Conservation (phyloP, 2,329 filamentous ascomycete genomes). For the Parastagonospora avenae region DNA sequence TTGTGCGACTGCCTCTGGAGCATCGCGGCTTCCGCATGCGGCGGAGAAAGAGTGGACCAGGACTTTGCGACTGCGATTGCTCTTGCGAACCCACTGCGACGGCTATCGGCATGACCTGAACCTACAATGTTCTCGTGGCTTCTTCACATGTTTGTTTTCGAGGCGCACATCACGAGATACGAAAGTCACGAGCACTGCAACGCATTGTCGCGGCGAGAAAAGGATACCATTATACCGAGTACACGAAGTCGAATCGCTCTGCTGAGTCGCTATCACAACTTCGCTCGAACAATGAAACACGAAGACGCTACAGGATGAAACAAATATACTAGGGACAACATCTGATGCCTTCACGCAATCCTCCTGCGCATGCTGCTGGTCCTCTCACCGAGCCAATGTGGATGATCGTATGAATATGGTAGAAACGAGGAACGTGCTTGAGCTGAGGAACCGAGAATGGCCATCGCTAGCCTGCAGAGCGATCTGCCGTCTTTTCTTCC, state of each 20-base stretch:
- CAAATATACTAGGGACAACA: background rate
- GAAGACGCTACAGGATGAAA: background rate
- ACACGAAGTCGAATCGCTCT: background rate
- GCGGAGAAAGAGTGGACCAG: background rate
- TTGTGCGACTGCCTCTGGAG: background rate
- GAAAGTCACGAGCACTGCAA: background rate
- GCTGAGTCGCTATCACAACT: background rate
- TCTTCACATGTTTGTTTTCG: no score
- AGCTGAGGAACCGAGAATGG: slow-evolving; percentile 49
- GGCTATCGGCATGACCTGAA: background rate
- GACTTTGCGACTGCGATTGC: background rate
- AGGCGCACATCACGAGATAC: background rate
- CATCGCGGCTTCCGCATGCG: background rate
- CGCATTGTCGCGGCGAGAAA: background rate
- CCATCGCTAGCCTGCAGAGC: slow-evolving; percentile 55
- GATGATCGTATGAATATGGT: slow-evolving; percentile 28
- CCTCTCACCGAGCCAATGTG: slow-evolving; percentile 5
- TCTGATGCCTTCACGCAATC: background rate
- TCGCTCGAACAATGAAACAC: background rate
- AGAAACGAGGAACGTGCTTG: slow-evolving; percentile 33
- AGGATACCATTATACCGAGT: background rate
- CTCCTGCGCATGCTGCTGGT: background rate
- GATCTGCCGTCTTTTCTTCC: slow-evolving; percentile 56
- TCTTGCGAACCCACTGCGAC: background rate
- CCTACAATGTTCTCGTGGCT: no score